Percentiles rank a stretch among this genome's conserved stretches.
Conservation (phyloP, 75 land plant species). For the Sequoiadendron giganteum region DNA sequence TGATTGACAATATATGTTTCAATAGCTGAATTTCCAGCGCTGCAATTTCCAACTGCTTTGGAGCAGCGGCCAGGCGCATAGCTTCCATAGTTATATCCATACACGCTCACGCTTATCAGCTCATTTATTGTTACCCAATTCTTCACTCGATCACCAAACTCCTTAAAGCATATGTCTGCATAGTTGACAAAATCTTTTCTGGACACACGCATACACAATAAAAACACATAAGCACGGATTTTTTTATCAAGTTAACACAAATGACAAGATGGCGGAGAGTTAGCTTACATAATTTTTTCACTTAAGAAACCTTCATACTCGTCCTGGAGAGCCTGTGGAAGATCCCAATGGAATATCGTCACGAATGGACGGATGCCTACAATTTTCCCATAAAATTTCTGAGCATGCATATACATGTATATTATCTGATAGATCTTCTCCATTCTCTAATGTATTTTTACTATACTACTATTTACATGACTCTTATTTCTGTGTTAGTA, state of each 20-base stretch:
- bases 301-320: constrained; percentile 18
- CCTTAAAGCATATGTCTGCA: constrained; percentile 39
- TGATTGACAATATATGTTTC: constrained; percentile 36
- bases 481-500: too few species aligned
- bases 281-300: constrained; percentile 19
- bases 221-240: background rate
- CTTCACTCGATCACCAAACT: constrained; percentile 52
- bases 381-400: background rate
- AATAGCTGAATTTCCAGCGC: constrained; percentile 38
- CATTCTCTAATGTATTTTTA: background rate
- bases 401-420: too few species aligned
- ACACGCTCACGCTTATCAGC: background rate
- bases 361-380: constrained; percentile 22
- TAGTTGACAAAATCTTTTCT: constrained; percentile 40
- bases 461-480: too few species aligned
- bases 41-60: constrained; percentile 28
- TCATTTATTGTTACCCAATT: constrained; percentile 52
- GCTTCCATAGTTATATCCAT: constrained; percentile 21
- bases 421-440: background rate
- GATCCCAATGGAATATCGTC: constrained; percentile 27
- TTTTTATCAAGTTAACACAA: background rate
- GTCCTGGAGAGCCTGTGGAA: constrained; percentile 28
- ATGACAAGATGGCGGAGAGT: too few species aligned
- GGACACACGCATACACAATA: background rate
- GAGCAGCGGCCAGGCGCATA: constrained; percentile 47